Evolutionary conservation across 2,329 filamentous ascomycete genomes (phyloP).

Genomic region (Epichloe bromicola): DNA sequence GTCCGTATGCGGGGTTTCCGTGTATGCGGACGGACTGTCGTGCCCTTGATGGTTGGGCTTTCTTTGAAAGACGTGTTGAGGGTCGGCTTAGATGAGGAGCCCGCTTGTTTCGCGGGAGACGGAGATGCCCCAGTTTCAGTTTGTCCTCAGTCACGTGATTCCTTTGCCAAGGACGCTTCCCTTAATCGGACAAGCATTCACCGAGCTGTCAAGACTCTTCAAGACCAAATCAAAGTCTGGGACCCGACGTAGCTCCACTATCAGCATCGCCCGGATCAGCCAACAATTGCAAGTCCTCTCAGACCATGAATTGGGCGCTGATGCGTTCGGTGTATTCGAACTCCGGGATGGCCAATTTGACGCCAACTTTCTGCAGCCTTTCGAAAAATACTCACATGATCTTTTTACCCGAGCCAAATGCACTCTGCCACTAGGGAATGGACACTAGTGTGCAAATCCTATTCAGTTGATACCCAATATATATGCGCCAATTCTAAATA

Average conservation of each 20-base stretch:
- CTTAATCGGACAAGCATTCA: conserved; percentile 6
- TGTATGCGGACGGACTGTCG: conserved; percentile 10
- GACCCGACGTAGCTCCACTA: conserved; percentile 14
- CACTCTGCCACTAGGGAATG: conserved; percentile 27
- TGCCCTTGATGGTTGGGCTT: conserved; percentile 17
- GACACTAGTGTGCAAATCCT: background rate
- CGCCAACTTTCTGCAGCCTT: conserved; percentile 31
- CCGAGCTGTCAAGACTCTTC: conserved; percentile 3
- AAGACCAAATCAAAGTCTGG: background rate
- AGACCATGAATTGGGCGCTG: conserved; percentile 21
- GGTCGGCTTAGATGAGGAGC: background rate
- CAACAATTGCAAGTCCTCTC: conserved; percentile 15
- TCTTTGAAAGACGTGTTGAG: background rate
- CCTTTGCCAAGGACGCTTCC: background rate
- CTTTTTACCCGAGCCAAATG: conserved; percentile 27
- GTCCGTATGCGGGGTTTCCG: conserved; percentile 6
- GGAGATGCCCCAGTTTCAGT: background rate
- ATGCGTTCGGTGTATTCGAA: conserved; percentile 31
- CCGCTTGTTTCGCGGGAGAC: background rate
- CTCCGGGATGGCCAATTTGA: conserved; percentile 35
- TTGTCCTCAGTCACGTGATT: background rate
- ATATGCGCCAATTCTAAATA: conserved; percentile 4
- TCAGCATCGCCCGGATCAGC: conserved; percentile 21
- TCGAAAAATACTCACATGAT: conserved; percentile 22
- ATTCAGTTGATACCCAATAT: conserved; percentile 7